Evolutionary conservation across 768 basidiomycete species (phyloP).

Genomic region (Mycena rosella): DNA sequence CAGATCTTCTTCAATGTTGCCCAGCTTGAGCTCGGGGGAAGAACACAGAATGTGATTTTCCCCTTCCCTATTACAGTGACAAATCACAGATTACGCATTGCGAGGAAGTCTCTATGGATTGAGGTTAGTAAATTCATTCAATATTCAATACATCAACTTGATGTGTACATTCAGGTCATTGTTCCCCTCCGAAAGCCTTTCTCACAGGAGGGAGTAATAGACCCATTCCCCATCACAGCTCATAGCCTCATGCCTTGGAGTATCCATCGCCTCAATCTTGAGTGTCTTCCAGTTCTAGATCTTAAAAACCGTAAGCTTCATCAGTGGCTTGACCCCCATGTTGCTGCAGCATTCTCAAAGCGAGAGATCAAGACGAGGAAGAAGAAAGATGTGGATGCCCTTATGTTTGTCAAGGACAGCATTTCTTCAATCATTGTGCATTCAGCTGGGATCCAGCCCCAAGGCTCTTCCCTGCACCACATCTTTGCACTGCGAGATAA

Average conservation of each 20-base stretch:
- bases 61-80: slow-evolving; percentile 12
- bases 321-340: slow-evolving; percentile 49
- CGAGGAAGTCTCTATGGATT: slow-evolving; percentile 17
- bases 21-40: slow-evolving; percentile 42
- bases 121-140: slow-evolving; percentile 45
- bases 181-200: slow-evolving; percentile 31
- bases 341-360: slow-evolving; percentile 19
- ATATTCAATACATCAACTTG: no score
- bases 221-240: slow-evolving; percentile 42
- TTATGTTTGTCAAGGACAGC: slow-evolving; percentile 49
- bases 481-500: slow-evolving; percentile 43
- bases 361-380: slow-evolving; percentile 50
- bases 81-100: slow-evolving; percentile 19
- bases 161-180: slow-evolving; percentile 19
- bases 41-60: slow-evolving; percentile 9
- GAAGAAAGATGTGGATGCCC: slow-evolving; percentile 51
- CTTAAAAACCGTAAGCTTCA: slow-evolving; percentile 16
- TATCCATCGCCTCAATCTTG: slow-evolving; percentile 50
- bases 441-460: slow-evolving; percentile 41
- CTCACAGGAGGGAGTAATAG: slow-evolving; percentile 43
- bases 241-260: slow-evolving; percentile 43
- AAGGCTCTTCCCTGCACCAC: slow-evolving; percentile 3
- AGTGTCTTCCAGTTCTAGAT: slow-evolving; percentile 45
- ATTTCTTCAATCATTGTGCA: slow-evolving; percentile 45
- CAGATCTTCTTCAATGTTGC: slow-evolving; percentile 41